Base-by-base conservation (phyloP, 306 rosid species). In the Vachellia collinsii region DNA sequence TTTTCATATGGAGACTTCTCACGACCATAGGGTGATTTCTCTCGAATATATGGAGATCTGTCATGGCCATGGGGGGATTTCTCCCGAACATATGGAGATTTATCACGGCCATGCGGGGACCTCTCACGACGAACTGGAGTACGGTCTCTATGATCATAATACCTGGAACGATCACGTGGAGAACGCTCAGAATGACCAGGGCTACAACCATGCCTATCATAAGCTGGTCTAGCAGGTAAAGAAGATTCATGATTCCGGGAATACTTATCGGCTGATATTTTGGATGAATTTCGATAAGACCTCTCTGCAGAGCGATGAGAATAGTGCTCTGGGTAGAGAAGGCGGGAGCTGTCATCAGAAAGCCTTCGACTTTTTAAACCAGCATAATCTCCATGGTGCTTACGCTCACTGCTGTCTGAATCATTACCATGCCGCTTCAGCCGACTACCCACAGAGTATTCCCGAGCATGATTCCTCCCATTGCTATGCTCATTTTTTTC, bases 171-270 rank as follows among this genome's bases (percentile, higher is more conserved):
- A 56, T 93, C 99, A 23, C 83, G 94, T 43, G 99, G 98, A 77
- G 99, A 95, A 76, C 94, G 77, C 73, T 95, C 99, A 81, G 90
- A 82, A 88, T 87, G 96, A 78, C 81, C 94, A 82, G 99, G 99
- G 82, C 97, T 93, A 77, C 88, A 88, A 22, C 90, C 99, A 90
- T 88, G 93, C 86, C 94, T 88, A 58, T 93, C 95, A 84, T 85
- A 89, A 77, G 81, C 88, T 69, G 84, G 86, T 78, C 97, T 94
- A 42, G 85, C 25, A 68, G 97, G 79, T 63, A 85, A 56, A 85
- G 91, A 87, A 79, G 97, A 77, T 56, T 93, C 98, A 77, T 85
- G 88, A 82, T 88, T 87, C 88, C 99, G 82, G 68, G 91, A 67
- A 78, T 88, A 87, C 84, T 93, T 95, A 70, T 92, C 97, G 4